Percentiles rank a stretch among this genome's conserved stretches.
Conservation (phyloP, 371 early-diverging fungal genomes). For the Apophysomyces variabilis region DNA sequence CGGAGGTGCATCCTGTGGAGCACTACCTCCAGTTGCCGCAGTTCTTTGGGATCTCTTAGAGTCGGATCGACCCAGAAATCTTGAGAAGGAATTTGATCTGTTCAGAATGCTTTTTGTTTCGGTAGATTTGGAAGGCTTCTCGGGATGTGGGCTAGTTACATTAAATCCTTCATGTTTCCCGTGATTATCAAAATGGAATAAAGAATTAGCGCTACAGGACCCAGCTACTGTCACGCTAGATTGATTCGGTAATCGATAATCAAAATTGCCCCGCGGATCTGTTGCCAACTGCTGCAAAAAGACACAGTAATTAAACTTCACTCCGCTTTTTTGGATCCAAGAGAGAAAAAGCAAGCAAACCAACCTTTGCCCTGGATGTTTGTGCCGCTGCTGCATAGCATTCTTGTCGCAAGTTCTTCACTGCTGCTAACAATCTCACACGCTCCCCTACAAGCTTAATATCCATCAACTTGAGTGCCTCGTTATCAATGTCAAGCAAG, state of each 20-base stretch:
- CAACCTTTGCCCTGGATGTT: slow-evolving; percentile 35
- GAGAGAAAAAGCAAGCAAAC: neutral
- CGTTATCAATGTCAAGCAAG: slow-evolving; percentile 82
- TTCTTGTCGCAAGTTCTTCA: slow-evolving; percentile 70
- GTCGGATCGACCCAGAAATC: slow-evolving; percentile 54
- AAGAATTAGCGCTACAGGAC: slow-evolving; percentile 7
- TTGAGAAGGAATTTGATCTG: slow-evolving; percentile 54
- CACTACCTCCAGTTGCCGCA: slow-evolving; percentile 11
- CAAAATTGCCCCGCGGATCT: slow-evolving; percentile 10
- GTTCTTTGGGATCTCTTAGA: slow-evolving; percentile 43
- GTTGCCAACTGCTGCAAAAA: slow-evolving; percentile 10
- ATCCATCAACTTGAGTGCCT: slow-evolving; percentile 81
- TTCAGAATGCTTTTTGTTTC: slow-evolving; percentile 46
- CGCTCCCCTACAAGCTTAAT: slow-evolving; percentile 86
- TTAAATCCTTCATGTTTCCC: slow-evolving; percentile 43
- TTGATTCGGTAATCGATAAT: slow-evolving; percentile 25
- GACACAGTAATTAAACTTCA: slow-evolving; percentile 3
- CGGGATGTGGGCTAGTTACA: slow-evolving; percentile 29
- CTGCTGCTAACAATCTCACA: slow-evolving; percentile 74
- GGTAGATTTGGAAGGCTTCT: slow-evolving; percentile 43
- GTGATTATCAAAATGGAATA: slow-evolving; percentile 25
- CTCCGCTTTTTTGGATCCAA: slow-evolving; percentile 8
- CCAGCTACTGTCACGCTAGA: slow-evolving; percentile 19
- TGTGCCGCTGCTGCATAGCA: slow-evolving; percentile 52
- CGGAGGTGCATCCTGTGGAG: slow-evolving; percentile 32